These are phyloP conservation scores for Colletotrichum sp. DNA, from an alignment of 2,329 filamentous ascomycete genomes.

Conservation along the genomic window DNA sequence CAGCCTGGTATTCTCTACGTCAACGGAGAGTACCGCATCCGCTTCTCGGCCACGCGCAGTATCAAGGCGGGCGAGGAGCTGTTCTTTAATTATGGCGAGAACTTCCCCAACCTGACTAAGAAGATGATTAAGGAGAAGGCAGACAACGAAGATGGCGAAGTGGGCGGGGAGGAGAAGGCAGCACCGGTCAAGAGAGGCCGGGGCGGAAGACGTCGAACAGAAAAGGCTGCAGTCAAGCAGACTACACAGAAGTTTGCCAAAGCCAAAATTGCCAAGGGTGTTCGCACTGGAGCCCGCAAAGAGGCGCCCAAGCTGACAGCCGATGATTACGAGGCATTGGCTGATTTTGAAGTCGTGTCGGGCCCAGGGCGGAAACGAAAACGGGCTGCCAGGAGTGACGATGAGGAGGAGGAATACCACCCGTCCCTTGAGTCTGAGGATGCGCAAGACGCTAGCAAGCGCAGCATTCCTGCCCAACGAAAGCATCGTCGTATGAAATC, in stretches of 20 bases:
- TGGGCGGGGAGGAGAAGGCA: background rate
- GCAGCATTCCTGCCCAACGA: background rate
- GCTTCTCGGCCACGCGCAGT: constrained; percentile 70
- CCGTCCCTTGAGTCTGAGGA: constrained; percentile 17
- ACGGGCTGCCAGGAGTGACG: constrained; percentile 3
- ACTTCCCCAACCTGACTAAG: constrained; percentile 67
- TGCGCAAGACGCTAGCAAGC: background rate
- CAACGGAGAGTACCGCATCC: constrained; percentile 78
- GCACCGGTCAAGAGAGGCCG: constrained; percentile 5
- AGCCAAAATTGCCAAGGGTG: constrained; percentile 14
- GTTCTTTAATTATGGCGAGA: constrained; percentile 81
- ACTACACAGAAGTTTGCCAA: background rate
- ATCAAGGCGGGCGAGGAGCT: constrained; percentile 78
- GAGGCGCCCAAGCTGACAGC: constrained; percentile 10
- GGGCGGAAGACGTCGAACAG: background rate
- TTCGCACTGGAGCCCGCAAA: constrained; percentile 17
- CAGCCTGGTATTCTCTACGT: constrained; percentile 72
- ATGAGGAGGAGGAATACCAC: constrained; percentile 20
- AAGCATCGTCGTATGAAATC: constrained; percentile 1
- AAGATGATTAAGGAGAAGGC: constrained; percentile 52
- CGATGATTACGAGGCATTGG: constrained; percentile 15
- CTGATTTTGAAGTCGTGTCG: background rate
- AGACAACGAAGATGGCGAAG: constrained; percentile 25
- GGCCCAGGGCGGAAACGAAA: constrained; percentile 10
- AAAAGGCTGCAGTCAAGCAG: background rate